Evolutionary conservation across 1,139 yeast species (phyloP).

Genomic region (Hemisphaericaspora subhashii): DNA sequence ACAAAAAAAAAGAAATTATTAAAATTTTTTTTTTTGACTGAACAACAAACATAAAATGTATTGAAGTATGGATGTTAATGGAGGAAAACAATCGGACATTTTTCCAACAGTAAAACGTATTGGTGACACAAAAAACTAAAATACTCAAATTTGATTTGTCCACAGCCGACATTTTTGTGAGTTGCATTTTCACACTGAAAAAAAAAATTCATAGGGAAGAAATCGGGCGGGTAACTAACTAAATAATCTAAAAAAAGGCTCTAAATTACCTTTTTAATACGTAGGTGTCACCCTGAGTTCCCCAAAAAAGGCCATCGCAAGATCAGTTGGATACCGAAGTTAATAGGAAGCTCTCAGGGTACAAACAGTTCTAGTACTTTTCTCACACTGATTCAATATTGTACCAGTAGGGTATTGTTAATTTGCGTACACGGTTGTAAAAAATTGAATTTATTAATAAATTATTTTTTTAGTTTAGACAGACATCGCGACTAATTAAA

Average conservation of each 20-base stretch:
- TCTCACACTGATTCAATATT: background rate
- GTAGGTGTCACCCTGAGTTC: too few relatives aligned
- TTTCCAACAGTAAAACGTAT: background rate
- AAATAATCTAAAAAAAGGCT: too few relatives aligned
- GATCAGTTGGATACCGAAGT: too few relatives aligned
- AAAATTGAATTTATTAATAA: too few relatives aligned
- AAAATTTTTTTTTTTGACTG: too few relatives aligned
- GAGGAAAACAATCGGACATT: slow-evolving; percentile 6
- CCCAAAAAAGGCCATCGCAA: too few relatives aligned
- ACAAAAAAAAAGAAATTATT: slow-evolving; percentile 3
- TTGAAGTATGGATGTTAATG: slow-evolving; percentile 6
- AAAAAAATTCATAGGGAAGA: background rate
- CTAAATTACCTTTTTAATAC: too few relatives aligned
- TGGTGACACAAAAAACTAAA: background rate
- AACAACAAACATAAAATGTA: background rate
- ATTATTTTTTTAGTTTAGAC: background rate
- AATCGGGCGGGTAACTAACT: background rate
- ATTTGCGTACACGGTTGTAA: background rate
- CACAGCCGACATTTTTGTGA: background rate
- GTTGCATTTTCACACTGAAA: background rate
- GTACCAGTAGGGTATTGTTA: background rate
- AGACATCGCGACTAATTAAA: too few relatives aligned
- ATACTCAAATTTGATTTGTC: slow-evolving; percentile 7
- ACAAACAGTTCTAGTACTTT: too few relatives aligned
- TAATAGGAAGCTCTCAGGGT: too few relatives aligned